Conservation (phyloP, 768 basidiomycete genomes). For the Imleria badia region DNA sequence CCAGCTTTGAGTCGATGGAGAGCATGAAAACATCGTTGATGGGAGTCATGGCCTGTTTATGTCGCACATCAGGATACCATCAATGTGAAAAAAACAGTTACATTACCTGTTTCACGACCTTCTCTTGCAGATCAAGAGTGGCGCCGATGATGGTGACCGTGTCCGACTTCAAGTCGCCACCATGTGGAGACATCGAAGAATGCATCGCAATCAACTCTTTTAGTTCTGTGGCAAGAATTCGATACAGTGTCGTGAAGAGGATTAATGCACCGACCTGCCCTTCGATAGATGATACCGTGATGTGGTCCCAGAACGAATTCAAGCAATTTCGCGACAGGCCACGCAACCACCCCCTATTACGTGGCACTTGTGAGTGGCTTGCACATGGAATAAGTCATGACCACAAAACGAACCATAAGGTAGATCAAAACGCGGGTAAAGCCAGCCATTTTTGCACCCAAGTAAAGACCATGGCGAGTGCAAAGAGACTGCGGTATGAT, state of each 20-base stretch:
- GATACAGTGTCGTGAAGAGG: not conserved
- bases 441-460: conserved; percentile 84
- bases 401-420: conserved; percentile 46
- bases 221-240: conserved; percentile 47
- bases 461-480: conserved; percentile 83
- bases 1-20: conserved; percentile 78
- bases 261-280: conserved; percentile 47
- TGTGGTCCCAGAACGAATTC: conserved; percentile 77
- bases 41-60: conserved; percentile 71
- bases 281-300: conserved; percentile 89
- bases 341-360: conserved; percentile 65
- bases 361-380: not conserved
- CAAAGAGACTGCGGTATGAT: conserved; percentile 94
- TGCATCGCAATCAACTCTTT: conserved; percentile 93
- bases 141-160: conserved; percentile 90
- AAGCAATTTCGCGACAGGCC: conserved; percentile 84
- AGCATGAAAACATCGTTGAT: conserved; percentile 85
- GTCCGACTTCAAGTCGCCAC: conserved; percentile 83
- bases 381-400: not conserved
- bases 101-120: conserved; percentile 65
- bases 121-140: conserved; percentile 86
- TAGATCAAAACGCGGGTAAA: conserved; percentile 69
- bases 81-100: not conserved
- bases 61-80: not conserved
- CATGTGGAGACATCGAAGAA: conserved; percentile 64